Evolutionary conservation across 2,329 filamentous ascomycete species (phyloP).

Genomic region (Aspergillaceae sp.): DNA sequence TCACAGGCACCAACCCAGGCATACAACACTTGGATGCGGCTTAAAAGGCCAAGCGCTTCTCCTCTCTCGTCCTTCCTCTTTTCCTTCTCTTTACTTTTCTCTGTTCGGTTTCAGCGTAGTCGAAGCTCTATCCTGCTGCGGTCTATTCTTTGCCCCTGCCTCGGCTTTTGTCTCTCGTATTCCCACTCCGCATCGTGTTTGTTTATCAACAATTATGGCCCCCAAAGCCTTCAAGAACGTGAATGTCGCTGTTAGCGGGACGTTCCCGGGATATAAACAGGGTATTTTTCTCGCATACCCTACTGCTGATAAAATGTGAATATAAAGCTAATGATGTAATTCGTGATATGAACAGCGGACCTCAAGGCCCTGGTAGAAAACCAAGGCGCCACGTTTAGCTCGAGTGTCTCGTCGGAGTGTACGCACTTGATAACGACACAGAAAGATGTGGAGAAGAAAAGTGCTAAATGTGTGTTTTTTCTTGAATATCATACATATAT

Average conservation of each 20-base stretch:
- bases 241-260: slow-evolving; percentile 52
- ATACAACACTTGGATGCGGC: too few species aligned
- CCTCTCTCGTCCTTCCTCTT: too few species aligned
- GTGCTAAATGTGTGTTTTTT: slow-evolving; percentile 24
- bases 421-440: slow-evolving; percentile 33
- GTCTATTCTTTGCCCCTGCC: too few species aligned
- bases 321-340: too few species aligned
- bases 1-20: too few species aligned
- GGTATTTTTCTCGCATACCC: slow-evolving; percentile 15
- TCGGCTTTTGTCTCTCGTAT: neutral
- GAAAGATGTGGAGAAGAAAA: slow-evolving; percentile 29
- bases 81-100: too few species aligned
- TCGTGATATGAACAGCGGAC: slow-evolving; percentile 14
- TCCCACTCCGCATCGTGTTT: neutral
- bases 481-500: slow-evolving; percentile 24
- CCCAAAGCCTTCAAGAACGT: slow-evolving; percentile 19
- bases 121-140: too few species aligned
- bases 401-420: slow-evolving; percentile 21
- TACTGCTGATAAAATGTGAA: too few species aligned
- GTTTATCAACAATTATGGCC: slow-evolving; percentile 13
- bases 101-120: too few species aligned
- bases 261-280: slow-evolving; percentile 49
- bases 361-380: slow-evolving; percentile 25
- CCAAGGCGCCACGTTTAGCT: slow-evolving; percentile 26
- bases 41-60: too few species aligned